Percentiles rank a stretch among this genome's conserved stretches.
phyloP scores from a whole-genome alignment of 78 protist genomes.

The Speleostelium caveatum region DNA sequence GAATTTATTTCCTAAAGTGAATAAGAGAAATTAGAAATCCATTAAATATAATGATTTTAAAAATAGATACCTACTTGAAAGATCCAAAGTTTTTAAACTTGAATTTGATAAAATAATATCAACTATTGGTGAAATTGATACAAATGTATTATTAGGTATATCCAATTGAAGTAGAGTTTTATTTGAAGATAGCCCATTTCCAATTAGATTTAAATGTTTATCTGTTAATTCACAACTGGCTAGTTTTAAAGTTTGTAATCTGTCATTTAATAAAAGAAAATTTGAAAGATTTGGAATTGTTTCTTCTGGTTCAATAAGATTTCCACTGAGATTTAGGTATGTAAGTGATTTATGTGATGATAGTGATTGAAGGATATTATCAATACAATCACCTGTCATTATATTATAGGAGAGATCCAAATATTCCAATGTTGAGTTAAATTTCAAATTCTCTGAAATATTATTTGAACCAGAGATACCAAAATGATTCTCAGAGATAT shows the following conservation, averaged over 20 bases:
- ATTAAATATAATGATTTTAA: background rate
- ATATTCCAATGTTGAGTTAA: background rate
- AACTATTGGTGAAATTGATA: background rate
- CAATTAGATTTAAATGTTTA: background rate
- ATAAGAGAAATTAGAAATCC: background rate
- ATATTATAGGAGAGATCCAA: conserved; percentile 31
- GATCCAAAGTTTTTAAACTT: conserved; percentile 6
- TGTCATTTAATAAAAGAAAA: background rate
- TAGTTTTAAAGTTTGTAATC: background rate
- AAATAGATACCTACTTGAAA: conserved; percentile 20
- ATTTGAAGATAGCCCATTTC: background rate
- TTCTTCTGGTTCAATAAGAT: background rate
- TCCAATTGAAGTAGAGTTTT: conserved; percentile 8
- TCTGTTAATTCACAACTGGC: conserved; percentile 3
- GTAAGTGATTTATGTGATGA: background rate
- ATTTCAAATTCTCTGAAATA: background rate
- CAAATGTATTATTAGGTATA: conserved; percentile 10
- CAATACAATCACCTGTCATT: conserved; percentile 1
- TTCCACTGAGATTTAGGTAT: conserved; percentile 13
- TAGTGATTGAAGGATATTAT: background rate
- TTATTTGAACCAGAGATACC: background rate
- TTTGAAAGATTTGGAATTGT: background rate
- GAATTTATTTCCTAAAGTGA: conserved; percentile 13
- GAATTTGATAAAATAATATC: background rate
- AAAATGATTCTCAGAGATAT: conserved; percentile 17